Evolutionary conservation across 1,284 basidiomycete genomes (phyloP), one percentile per base, ranked within the genome.

Genomic region (Kalmanozyma brasiliensis): DNA sequence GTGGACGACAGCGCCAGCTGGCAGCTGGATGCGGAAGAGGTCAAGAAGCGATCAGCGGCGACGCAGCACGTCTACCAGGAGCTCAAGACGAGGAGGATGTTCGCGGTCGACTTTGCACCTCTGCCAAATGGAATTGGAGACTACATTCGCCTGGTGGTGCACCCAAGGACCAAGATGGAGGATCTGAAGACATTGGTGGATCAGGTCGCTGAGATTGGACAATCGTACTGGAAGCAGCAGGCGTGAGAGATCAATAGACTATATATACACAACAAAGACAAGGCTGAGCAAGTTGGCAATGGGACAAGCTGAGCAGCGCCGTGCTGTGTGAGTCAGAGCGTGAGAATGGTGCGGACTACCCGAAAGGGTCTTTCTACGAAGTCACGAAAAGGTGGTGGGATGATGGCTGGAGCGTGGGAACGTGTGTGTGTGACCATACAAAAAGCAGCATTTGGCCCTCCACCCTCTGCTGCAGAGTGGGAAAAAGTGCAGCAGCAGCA

Each of bases 51-150:
- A n/a, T 56, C 56, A 0, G 35, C 34, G 35, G 71, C 48, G 1
- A 73, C 52, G 14, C 55, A 53, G 35, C 58, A 52, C 17, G 73
- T 69, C 2, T 45, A 69, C 22, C 34, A 49, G 8, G 43, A 64
- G 47, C 42, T 79, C 22, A 59, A 61, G 47, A 33, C 46, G 55
- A 55, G 73, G 19, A 41, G 66, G 13, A 67, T 49, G 48, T 79
- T 72, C 43, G 77, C 74, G 4, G 76, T 78, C 16, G 76, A 79
- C 59, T 80, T 79, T 70, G 77, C 77, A 17, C 77, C 78, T 9
- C 46, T 76, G 29, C 67, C 60, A 7, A 51, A 59, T 20, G 69
- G 37, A 6, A 58, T 71, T 34, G 71, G 73, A 6, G 76, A 79
- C 37, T 78, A 49, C 36, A 47, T 78, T 23, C 56, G 78, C 19